Conservation (phyloP, 495 filamentous ascomycete genomes). For the Penicillium ochrochloron region DNA sequence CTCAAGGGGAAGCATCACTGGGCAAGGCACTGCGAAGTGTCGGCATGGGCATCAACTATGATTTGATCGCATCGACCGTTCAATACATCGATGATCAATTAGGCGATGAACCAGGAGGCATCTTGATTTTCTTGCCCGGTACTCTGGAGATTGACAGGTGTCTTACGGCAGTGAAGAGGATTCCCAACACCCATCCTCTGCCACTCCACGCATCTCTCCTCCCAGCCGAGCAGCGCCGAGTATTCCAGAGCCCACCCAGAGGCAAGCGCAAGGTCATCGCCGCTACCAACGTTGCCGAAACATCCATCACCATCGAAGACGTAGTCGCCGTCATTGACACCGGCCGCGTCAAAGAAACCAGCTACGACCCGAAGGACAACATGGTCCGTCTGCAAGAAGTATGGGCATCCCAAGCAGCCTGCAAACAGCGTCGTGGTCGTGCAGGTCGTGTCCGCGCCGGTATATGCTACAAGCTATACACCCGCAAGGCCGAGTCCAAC, state of each 20-base stretch:
- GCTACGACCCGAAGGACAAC: constrained; percentile 88
- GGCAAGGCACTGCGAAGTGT: constrained; percentile 72
- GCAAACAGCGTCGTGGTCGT: constrained; percentile 94
- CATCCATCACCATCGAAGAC: constrained; percentile 97
- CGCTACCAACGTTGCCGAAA: constrained; percentile 96
- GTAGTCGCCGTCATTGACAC: constrained; percentile 96
- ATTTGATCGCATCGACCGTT: constrained; percentile 79
- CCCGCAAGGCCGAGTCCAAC: constrained; percentile 76
- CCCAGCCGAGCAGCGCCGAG: constrained; percentile 81
- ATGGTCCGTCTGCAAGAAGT: constrained; percentile 94
- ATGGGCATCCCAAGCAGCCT: constrained; percentile 93
- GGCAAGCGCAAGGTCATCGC: constrained; percentile 91
- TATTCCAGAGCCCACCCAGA: constrained; percentile 75
- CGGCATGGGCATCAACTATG: constrained; percentile 91
- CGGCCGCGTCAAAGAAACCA: constrained; percentile 94
- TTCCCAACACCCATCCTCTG: constrained; percentile 77
- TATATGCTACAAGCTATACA: constrained; percentile 95
- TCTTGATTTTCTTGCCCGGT: constrained; percentile 92
- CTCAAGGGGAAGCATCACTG: constrained; percentile 51
- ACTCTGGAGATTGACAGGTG: constrained; percentile 84
- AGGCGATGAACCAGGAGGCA: constrained; percentile 72
- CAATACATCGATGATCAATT: constrained; percentile 79
- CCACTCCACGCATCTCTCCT: constrained; percentile 92
- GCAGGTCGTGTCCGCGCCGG: constrained; percentile 91
- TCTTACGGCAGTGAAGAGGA: constrained; percentile 66